Base-by-base conservation (phyloP, 2,329 filamentous ascomycete species). In the Aspergillus sp. region DNA sequence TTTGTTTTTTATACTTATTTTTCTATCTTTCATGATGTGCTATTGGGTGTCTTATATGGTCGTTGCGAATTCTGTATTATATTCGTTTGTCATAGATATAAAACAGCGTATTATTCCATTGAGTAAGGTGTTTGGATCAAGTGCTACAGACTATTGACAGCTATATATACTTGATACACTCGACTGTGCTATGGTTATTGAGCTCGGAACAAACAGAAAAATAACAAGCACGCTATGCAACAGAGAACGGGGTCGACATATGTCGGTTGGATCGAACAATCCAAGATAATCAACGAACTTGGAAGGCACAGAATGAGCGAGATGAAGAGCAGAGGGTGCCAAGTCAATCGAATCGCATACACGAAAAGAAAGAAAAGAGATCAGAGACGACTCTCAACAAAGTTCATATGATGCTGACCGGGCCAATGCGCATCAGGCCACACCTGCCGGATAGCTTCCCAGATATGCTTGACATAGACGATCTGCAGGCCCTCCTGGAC, bases 401-500 rank as follows among this genome's bases (percentile, higher is more conserved):
- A 78, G 49, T 81, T 77, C 67, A 81, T 76, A 48, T 80, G 79
- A 57, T 82, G 78, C 60, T 88, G 82, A 49, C 83, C 82, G 19
- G 88, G 86, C 86, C 89, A 94, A 57, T 85, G 80, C 36, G 80
- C 83, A 58, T 94, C 88, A 1, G 93, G 93, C 93, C 93, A 98
- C 54, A 98, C 85, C 53, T 85, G 76, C 49, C 85, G 82, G 64
- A 98, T 82, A 28, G 89, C 91, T 70, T 97, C 91, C 88, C 89
- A 96, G 51, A 97, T 91, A 66, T 94, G 86, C 86, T 80, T 82
- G 53, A 98, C 89, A 67, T 89, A 86, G 53, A 94, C 79, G 62
- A 98, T 96, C 63, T 91, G 81, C 50, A 98, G 68, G 0, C 88
- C 90, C 58, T 86, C 79, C 65, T 83, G 85, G 43, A 98, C 93